Evolutionary conservation across 805 yeast genomes (phyloP).

Genomic region (Tetrapisispora pingtungensis): DNA sequence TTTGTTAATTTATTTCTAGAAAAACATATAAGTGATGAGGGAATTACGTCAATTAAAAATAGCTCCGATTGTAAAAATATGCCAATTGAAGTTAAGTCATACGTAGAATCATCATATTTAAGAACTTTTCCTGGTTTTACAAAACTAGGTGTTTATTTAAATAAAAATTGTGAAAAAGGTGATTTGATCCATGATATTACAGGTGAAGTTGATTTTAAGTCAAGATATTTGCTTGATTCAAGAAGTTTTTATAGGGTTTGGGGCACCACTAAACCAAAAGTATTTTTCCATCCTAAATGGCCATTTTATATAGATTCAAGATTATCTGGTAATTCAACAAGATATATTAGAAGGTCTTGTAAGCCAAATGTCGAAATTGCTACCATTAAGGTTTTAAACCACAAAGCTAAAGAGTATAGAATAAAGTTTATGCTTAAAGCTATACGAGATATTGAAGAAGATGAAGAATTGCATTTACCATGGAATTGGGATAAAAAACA

Average conservation of each 20-base stretch:
- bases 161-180: conserved; percentile 34
- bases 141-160: conserved; percentile 51
- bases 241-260: conserved; percentile 67
- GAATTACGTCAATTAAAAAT: conserved; percentile 9
- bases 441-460: conserved; percentile 43
- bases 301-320: conserved; percentile 73
- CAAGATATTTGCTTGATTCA: conserved; percentile 51
- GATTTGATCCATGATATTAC: conserved; percentile 49
- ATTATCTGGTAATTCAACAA: conserved; percentile 68
- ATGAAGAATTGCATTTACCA: conserved; percentile 61
- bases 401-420: conserved; percentile 6
- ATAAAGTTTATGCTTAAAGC: conserved; percentile 54
- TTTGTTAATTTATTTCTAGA: conserved; percentile 36
- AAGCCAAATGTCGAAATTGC: conserved; percentile 62
- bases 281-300: conserved; percentile 42
- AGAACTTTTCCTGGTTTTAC: conserved; percentile 66
- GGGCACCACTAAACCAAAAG: conserved; percentile 61
- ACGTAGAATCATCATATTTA: conserved; percentile 45
- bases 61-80: conserved; percentile 21
- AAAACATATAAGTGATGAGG: conserved; percentile 35
- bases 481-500: conserved; percentile 87
- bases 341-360: conserved; percentile 72
- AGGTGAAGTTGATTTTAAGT: conserved; percentile 63
- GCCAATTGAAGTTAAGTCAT: conserved; percentile 39
- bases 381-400: conserved; percentile 32